Percentiles rank a stretch among this genome's conserved stretches.
Conservation (phyloP, 306 rosid species). For the Urtica urens region DNA sequence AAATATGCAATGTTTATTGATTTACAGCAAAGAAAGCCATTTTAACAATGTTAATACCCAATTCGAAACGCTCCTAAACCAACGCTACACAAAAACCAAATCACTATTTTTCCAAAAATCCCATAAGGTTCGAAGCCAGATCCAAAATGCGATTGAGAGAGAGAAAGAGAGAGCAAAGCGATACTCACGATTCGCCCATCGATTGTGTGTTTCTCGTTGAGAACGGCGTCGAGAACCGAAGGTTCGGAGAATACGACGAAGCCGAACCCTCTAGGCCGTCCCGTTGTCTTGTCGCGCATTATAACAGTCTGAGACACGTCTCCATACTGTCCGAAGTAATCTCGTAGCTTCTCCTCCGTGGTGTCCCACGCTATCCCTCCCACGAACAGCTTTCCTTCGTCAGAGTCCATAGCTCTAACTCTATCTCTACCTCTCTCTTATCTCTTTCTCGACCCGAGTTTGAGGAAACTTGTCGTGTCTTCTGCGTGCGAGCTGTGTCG, state of each 20-base stretch:
- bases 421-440: constrained; percentile 4
- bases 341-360: constrained; percentile 40
- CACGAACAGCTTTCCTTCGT: constrained; percentile 48
- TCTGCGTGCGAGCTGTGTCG: background rate
- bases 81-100: too few relatives aligned
- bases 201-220: constrained; percentile 44
- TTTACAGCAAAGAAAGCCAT: background rate
- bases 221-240: constrained; percentile 37
- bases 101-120: too few relatives aligned
- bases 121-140: background rate
- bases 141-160: constrained; percentile 13
- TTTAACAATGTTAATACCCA: background rate
- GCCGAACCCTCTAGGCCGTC: constrained; percentile 52
- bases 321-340: constrained; percentile 42
- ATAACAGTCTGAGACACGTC: constrained; percentile 40
- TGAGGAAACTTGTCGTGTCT: too few relatives aligned
- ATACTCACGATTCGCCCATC: constrained; percentile 45
- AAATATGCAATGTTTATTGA: too few relatives aligned
- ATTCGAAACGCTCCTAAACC: background rate
- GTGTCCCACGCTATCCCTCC: constrained; percentile 68
- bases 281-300: constrained; percentile 54
- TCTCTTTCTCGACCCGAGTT: background rate
- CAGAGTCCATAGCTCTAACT: constrained; percentile 38
- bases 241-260: constrained; percentile 54
- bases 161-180: background rate